Evolutionary conservation across 2,329 filamentous ascomycete species (phyloP).

Genomic region (Emergomyces orientalis): DNA sequence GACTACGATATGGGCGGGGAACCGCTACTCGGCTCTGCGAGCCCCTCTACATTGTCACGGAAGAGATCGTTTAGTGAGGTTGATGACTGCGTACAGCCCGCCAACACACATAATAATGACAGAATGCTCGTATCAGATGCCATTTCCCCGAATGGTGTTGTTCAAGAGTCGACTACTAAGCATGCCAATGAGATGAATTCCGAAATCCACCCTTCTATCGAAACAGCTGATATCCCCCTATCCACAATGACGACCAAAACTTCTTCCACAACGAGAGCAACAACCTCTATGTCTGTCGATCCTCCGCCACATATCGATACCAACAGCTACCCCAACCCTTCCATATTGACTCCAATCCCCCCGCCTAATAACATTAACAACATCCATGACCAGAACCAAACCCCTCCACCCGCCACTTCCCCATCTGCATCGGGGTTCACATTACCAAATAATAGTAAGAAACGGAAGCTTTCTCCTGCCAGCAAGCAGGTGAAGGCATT

Average conservation of each 20-base stretch:
- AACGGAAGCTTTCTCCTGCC: conserved; percentile 25
- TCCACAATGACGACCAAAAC: neutral
- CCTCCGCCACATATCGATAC: too few species aligned
- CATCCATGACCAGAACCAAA: neutral
- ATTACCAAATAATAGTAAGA: conserved; percentile 21
- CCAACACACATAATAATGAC: neutral
- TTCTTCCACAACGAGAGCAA: neutral
- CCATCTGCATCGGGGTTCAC: conserved; percentile 10
- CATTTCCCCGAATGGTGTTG: neutral
- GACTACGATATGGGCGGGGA: neutral
- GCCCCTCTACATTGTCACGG: neutral
- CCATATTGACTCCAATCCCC: neutral
- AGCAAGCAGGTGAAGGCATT: conserved; percentile 21
- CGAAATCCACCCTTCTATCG: conserved; percentile 2
- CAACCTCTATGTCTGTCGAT: neutral
- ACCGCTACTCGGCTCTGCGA: neutral
- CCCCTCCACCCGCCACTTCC: conserved; percentile 10
- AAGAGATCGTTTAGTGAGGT: conserved; percentile 1
- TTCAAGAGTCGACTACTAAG: neutral
- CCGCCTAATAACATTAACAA: neutral
- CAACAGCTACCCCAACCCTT: neutral
- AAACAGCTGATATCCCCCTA: neutral
- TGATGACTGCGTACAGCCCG: neutral
- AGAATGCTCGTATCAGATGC: neutral
- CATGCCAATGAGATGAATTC: neutral